Conservation (phyloP, 225 moss, liverwort and hornwort genomes). For the Bryum argenteum region DNA sequence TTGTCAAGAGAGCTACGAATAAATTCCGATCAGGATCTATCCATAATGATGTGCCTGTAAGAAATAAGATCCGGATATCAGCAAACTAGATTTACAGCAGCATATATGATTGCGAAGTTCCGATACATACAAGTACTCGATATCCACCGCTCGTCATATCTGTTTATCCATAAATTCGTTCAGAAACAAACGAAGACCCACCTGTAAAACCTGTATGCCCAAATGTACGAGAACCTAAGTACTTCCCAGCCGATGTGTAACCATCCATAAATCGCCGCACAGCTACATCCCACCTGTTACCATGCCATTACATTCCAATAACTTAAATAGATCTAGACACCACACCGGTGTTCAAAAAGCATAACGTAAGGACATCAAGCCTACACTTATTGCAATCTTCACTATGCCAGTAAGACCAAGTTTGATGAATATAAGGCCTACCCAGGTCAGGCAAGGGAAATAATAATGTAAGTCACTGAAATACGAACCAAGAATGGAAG, state of each 20-base stretch:
- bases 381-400: slow-evolving; percentile 1
- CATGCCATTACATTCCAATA: slow-evolving; percentile 5
- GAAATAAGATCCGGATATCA: slow-evolving; percentile 13
- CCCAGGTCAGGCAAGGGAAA: not conserved
- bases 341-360: not conserved
- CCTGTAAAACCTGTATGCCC: slow-evolving; percentile 88
- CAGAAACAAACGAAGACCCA: slow-evolving; percentile 16
- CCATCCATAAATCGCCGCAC: slow-evolving; percentile 71
- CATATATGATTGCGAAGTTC: not conserved
- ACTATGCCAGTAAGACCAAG: slow-evolving; percentile 6
- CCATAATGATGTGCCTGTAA: slow-evolving; percentile 73
- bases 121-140: not conserved
- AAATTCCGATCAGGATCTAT: slow-evolving; percentile 81
- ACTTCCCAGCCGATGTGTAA: slow-evolving; percentile 73
- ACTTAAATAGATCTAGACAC: slow-evolving; percentile 15
- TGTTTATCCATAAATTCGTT: not conserved
- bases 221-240: slow-evolving; percentile 69
- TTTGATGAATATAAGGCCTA: not conserved
- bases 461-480: slow-evolving; percentile 6
- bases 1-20: slow-evolving; percentile 73
- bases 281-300: slow-evolving; percentile 73
- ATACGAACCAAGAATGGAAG: slow-evolving; percentile 8
- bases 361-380: not conserved
- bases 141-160: slow-evolving; percentile 9
- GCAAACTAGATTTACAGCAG: not conserved